A percentile compares a stretch with the other conserved stretches of the same genome.
phyloP scores from a whole-genome alignment of 1,284 basidiomycete genomes.

The Golubevia pallescens region DNA sequence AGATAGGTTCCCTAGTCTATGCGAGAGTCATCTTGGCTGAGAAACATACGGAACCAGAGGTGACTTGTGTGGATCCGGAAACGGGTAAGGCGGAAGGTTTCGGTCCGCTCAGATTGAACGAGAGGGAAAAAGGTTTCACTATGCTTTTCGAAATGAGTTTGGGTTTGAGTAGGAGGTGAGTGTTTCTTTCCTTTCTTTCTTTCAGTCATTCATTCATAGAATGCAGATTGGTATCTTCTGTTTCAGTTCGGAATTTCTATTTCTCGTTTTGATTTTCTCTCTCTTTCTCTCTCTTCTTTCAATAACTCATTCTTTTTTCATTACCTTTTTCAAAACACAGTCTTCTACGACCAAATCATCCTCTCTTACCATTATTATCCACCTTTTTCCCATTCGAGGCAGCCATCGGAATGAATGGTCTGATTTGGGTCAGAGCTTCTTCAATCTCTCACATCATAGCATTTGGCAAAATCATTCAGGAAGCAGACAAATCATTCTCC shows the following conservation, averaged over 20 bases:
- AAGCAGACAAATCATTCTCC: too few species aligned
- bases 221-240: neutral
- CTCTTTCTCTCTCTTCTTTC: neutral
- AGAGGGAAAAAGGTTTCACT: slow-evolving; percentile 14
- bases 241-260: neutral
- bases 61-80: slow-evolving; percentile 51
- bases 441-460: slow-evolving; percentile 37
- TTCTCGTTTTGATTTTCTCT: neutral
- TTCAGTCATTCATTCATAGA: neutral
- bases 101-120: slow-evolving; percentile 39
- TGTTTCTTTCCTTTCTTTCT: too few species aligned
- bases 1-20: slow-evolving; percentile 52
- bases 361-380: slow-evolving; percentile 32
- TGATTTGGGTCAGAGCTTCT: slow-evolving; percentile 42
- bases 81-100: slow-evolving; percentile 52
- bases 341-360: slow-evolving; percentile 27
- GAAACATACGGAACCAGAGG: slow-evolving; percentile 48
- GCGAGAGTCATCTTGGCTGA: slow-evolving; percentile 40
- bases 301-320: slow-evolving; percentile 1
- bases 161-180: slow-evolving; percentile 28
- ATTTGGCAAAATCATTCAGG: slow-evolving; percentile 21
- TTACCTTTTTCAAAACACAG: slow-evolving; percentile 13
- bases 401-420: slow-evolving; percentile 52
- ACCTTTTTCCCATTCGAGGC: slow-evolving; percentile 55
- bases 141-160: slow-evolving; percentile 27